These are phyloP conservation scores for Fusarium protoensiforme DNA, from an alignment of 2,329 filamentous ascomycete species.

Conservation along the genomic window DNA sequence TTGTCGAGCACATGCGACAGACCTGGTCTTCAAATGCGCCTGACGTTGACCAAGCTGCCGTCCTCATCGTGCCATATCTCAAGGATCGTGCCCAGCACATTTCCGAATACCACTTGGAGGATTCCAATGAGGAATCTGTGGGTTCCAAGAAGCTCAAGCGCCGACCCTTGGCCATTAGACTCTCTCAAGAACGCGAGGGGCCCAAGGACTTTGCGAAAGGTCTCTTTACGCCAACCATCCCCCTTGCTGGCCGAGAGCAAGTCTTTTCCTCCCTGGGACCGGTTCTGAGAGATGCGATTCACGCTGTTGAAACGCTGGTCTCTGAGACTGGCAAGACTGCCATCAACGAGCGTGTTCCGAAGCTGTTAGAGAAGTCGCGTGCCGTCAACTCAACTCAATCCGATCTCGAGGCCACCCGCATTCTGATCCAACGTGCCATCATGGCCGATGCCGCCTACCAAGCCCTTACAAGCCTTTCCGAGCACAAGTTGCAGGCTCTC, in stretches of 20 bases:
- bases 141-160: not conserved
- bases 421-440: slow-evolving; percentile 29
- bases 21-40: slow-evolving; percentile 23
- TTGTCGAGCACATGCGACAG: slow-evolving; percentile 22
- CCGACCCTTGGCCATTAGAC: slow-evolving; percentile 6
- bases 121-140: not conserved
- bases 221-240: slow-evolving; percentile 22
- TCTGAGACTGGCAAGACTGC: not conserved
- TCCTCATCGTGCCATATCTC: slow-evolving; percentile 17
- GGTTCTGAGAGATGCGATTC: slow-evolving; percentile 10
- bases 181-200: not conserved
- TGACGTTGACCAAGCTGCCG: slow-evolving; percentile 7
- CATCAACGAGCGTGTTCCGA: not conserved
- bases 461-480: slow-evolving; percentile 5
- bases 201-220: slow-evolving; percentile 22
- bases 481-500: slow-evolving; percentile 4
- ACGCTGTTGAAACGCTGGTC: slow-evolving; percentile 9
- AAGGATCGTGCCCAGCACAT: slow-evolving; percentile 10
- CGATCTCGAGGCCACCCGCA: slow-evolving; percentile 2
- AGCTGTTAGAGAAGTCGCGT: slow-evolving; percentile 1
- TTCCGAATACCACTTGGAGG: not conserved
- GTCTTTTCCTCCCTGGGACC: slow-evolving; percentile 24
- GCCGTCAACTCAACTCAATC: not conserved
- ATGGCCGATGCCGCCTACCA: slow-evolving; percentile 31
- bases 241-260: slow-evolving; percentile 14